These are phyloP conservation scores for Hypoxylon fuscum DNA, from an alignment of 495 filamentous ascomycete species.

Conservation along the genomic window DNA sequence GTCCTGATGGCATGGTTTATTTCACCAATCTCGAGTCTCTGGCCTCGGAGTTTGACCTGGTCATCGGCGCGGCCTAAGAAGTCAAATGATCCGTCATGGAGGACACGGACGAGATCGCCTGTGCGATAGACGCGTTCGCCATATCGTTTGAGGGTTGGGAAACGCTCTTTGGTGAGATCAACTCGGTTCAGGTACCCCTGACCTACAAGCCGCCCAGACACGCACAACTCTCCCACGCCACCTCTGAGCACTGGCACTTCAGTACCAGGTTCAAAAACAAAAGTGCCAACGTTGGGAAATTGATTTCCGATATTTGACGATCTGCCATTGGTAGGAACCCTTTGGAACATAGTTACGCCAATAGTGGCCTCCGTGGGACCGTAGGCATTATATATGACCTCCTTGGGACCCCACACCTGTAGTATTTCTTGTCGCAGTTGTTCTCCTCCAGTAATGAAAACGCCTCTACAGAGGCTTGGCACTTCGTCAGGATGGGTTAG, in stretches of 20 bases:
- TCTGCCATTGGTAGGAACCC: conserved; percentile 74
- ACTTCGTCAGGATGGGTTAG: conserved; percentile 71
- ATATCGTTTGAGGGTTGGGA: conserved; percentile 63
- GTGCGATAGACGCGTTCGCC: conserved; percentile 74
- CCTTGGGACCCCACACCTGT: conserved; percentile 69
- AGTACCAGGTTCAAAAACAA: conserved; percentile 75
- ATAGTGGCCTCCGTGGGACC: conserved; percentile 94
- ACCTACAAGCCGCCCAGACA: conserved; percentile 85
- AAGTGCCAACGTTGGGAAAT: conserved; percentile 83
- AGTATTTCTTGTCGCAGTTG: conserved; percentile 76
- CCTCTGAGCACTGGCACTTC: conserved; percentile 78
- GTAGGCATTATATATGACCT: conserved; percentile 77
- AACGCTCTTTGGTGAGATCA: conserved; percentile 70
- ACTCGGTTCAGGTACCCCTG: conserved; percentile 85
- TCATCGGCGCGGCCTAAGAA: conserved; percentile 81
- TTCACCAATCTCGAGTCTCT: conserved; percentile 79
- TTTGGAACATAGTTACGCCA: conserved; percentile 80
- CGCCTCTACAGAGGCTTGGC: conserved; percentile 70
- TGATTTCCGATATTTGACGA: conserved; percentile 86
- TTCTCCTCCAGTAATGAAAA: conserved; percentile 82
- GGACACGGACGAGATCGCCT: conserved; percentile 78
- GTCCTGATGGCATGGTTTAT: conserved; percentile 73
- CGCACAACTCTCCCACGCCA: conserved; percentile 84
- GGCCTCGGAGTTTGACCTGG: conserved; percentile 82
- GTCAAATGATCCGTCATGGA: conserved; percentile 74